These are phyloP conservation scores for Candida vaughaniae DNA, from an alignment of 805 yeast species.

Conservation along the genomic window DNA sequence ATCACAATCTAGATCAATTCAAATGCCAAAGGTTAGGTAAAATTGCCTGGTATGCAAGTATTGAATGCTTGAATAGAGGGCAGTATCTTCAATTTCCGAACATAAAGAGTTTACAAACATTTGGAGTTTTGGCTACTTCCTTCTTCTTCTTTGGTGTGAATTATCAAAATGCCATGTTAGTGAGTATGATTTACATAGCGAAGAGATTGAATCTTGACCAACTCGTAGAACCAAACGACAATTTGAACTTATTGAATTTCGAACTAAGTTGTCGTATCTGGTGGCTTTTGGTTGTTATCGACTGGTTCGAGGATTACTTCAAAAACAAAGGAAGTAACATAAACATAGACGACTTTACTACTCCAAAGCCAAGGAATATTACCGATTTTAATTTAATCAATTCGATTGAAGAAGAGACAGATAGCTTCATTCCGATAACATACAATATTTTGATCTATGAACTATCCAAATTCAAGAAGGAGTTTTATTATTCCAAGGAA, in stretches of 20 bases:
- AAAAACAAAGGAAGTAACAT: slow-evolving; percentile 21
- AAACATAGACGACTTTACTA: slow-evolving; percentile 17
- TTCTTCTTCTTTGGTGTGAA: slow-evolving; percentile 27
- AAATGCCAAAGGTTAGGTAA: slow-evolving; percentile 25
- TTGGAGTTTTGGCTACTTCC: slow-evolving; percentile 22
- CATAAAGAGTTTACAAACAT: slow-evolving; percentile 22
- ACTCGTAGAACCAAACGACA: slow-evolving; percentile 9
- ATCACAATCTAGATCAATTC: slow-evolving; percentile 19
- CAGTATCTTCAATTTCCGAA: slow-evolving; percentile 29
- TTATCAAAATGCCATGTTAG: slow-evolving; percentile 21
- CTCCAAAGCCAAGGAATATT: slow-evolving; percentile 21
- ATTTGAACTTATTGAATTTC: slow-evolving; percentile 11
- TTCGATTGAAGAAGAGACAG: slow-evolving; percentile 14
- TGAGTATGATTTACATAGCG: slow-evolving; percentile 20
- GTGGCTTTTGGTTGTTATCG: slow-evolving; percentile 29
- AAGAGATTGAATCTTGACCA: slow-evolving; percentile 21
- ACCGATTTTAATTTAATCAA: slow-evolving; percentile 12
- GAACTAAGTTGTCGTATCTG: slow-evolving; percentile 18
- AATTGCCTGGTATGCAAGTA: slow-evolving; percentile 25
- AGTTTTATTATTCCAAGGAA: slow-evolving; percentile 16
- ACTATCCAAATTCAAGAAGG: slow-evolving; percentile 21
- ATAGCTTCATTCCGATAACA: slow-evolving; percentile 19
- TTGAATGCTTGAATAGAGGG: slow-evolving; percentile 31
- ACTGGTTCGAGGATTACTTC: slow-evolving; percentile 28
- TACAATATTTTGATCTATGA: slow-evolving; percentile 17